Percentiles rank a stretch among this genome's conserved stretches.
Evolutionary conservation across 495 filamentous ascomycete genomes (phyloP).

Genomic region (Thozetella sp.): DNA sequence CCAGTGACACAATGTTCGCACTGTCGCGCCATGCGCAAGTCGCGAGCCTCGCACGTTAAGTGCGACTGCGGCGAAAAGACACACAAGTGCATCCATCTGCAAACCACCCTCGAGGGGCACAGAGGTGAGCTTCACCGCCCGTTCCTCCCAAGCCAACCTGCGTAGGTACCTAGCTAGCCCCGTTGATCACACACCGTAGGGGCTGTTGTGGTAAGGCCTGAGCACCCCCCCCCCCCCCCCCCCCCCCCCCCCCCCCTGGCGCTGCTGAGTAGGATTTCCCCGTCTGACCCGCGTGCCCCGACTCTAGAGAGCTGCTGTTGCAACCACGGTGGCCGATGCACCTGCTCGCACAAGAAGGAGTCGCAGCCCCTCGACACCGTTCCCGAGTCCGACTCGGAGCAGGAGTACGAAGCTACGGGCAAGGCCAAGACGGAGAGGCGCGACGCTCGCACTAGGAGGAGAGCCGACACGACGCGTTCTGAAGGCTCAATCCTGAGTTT

Average conservation of each 20-base stretch:
- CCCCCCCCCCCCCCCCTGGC: constrained; percentile 20
- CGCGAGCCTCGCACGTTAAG: constrained; percentile 90
- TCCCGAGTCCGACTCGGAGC: constrained; percentile 62
- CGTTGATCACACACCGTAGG: no score
- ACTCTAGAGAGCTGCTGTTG: constrained; percentile 82
- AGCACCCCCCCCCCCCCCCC: no score
- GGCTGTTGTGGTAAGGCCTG: no score
- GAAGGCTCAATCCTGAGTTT: constrained; percentile 73
- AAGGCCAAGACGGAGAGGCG: constrained; percentile 46
- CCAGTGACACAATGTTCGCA: constrained; percentile 98
- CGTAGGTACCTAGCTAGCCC: no score
- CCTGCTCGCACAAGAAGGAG: constrained; percentile 92
- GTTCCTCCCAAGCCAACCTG: no score
- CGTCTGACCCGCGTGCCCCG: constrained; percentile 51
- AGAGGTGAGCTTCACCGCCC: constrained; percentile 49
- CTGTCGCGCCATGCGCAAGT: constrained; percentile 96
- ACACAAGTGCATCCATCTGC: constrained; percentile 68
- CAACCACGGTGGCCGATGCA: constrained; percentile 88
- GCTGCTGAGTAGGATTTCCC: constrained; percentile 28
- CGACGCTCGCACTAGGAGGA: constrained; percentile 58
- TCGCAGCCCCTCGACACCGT: constrained; percentile 70
- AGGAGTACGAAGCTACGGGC: constrained; percentile 42
- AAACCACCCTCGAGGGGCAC: constrained; percentile 53
- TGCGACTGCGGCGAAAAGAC: constrained; percentile 97
- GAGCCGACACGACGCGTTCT: constrained; percentile 81